phyloP scores from a whole-genome alignment of 352 stramenopile species.

The Globisporangium paddicum region DNA sequence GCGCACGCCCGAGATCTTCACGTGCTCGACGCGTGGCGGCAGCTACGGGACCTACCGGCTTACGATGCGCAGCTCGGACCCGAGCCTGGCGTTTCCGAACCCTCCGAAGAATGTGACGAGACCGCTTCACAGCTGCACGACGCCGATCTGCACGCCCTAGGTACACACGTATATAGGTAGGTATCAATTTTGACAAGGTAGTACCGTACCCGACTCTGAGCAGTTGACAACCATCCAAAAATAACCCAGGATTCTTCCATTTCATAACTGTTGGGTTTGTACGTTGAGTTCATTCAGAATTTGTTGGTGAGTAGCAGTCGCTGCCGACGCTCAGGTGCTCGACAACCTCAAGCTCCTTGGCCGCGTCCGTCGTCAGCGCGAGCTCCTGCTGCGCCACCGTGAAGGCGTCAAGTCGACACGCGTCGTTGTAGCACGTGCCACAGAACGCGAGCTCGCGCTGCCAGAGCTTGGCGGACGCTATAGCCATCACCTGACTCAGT shows the following conservation, averaged over 20 bases:
- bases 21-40: conserved; percentile 15
- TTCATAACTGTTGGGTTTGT: background rate
- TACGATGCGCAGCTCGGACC: conserved; percentile 25
- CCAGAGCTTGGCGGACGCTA: background rate
- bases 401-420: background rate
- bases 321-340: background rate
- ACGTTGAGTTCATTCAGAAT: background rate
- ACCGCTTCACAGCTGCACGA: background rate
- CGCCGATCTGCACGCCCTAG: background rate
- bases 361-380: conserved; percentile 11
- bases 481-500: conserved; percentile 6
- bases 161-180: too few relatives aligned
- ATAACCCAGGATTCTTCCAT: background rate
- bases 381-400: conserved; percentile 3
- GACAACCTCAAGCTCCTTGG: conserved; percentile 15
- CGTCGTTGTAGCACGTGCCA: background rate
- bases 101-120: background rate
- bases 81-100: background rate
- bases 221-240: background rate
- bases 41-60: conserved; percentile 33
- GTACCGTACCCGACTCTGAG: background rate
- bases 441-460: conserved; percentile 8
- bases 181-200: background rate
- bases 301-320: background rate
- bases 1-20: conserved; percentile 27